Evolutionary conservation across 768 basidiomycete species (phyloP), one percentile per base, ranked within the genome.

Genomic region (Auriscalpium orientale): DNA sequence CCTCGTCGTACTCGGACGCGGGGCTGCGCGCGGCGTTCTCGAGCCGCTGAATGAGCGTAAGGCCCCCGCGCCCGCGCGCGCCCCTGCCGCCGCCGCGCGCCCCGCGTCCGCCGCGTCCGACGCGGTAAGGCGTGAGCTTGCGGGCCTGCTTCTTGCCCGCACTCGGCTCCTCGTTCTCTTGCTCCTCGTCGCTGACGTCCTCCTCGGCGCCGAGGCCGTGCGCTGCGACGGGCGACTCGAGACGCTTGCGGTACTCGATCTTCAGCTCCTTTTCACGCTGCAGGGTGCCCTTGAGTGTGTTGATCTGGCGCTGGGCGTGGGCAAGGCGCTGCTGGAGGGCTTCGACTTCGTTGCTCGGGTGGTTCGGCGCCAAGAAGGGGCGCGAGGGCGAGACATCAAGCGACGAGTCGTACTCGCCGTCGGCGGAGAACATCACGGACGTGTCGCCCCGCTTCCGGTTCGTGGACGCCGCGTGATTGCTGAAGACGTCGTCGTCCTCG

Each of bases 251-350:
- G 49, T 82, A 81, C 53, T 86, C 85, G 66, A 91, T 80, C 36
- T 86, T 81, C 54, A 84, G 72, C 73, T 90, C 86, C 72, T 91
- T 93, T 78, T 94, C 92, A 56, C 91, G 78, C 64, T 83, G 82
- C 52, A 94, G 68, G 1, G 85, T 84, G 49, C 85, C 81, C 65
- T 90, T 89, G 58, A 94, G 80, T 15, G 91, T 91, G 58, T 76
- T 79, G 64, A 94, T 85, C 65, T 91, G 91, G 57, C 91, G 76
- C 68, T 94, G 90, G 4, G 92, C 89, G 68, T 93, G 91, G 11
- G 89, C 87, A 37, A 94, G 76, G 28, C 85, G 78, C 65, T 91
- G 86, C 57, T 91, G 85, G 13, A 93, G 72, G 0, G 84, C 81
- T 63, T 93, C 91, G 43, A 91, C 82, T 68, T 92, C 91, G 65